Percentiles rank a stretch among this genome's conserved stretches.
These are phyloP conservation scores for Asterella californica DNA, from an alignment of 225 moss, liverwort and hornwort genomes.

Conservation along the genomic window DNA sequence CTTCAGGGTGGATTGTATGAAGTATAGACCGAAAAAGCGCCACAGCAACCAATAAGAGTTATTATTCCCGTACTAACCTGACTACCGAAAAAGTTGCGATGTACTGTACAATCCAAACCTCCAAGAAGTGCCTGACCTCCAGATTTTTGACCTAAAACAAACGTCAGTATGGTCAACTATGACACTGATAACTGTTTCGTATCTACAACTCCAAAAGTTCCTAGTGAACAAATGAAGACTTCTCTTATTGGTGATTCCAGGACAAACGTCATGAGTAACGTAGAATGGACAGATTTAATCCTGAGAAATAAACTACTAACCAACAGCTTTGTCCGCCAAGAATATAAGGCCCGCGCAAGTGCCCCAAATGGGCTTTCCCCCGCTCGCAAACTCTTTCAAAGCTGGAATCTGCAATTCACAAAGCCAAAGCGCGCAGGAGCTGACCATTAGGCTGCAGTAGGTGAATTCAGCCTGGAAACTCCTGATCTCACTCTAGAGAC, in stretches of 20 bases:
- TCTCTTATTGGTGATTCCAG: too few relatives aligned
- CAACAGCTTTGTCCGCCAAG: conserved; percentile 86
- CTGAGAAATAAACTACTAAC: conserved; percentile 38
- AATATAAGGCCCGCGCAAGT: conserved; percentile 96
- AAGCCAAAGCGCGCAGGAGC: not conserved
- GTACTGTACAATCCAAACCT: conserved; percentile 91
- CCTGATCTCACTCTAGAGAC: not conserved
- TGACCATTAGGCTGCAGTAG: not conserved
- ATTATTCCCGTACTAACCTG: conserved; percentile 48
- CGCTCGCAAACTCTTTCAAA: conserved; percentile 62
- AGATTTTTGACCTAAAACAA: conserved; percentile 63
- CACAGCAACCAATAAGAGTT: not conserved
- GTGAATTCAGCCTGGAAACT: not conserved
- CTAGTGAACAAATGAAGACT: too few relatives aligned
- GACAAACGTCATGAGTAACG: too few relatives aligned
- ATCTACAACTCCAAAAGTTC: not conserved
- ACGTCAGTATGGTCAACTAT: not conserved
- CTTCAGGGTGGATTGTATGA: too few relatives aligned
- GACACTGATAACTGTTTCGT: not conserved
- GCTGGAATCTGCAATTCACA: conserved; percentile 77
- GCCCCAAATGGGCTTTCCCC: conserved; percentile 89
- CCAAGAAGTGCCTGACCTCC: conserved; percentile 95
- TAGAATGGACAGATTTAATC: not conserved
- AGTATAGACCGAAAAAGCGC: too few relatives aligned
- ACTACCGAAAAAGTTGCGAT: conserved; percentile 97